Percentiles rank a stretch among this genome's conserved stretches.
These are phyloP conservation scores for Microbotryum scabiosae DNA, from an alignment of 1,284 basidiomycete genomes.

Conservation along the genomic window DNA sequence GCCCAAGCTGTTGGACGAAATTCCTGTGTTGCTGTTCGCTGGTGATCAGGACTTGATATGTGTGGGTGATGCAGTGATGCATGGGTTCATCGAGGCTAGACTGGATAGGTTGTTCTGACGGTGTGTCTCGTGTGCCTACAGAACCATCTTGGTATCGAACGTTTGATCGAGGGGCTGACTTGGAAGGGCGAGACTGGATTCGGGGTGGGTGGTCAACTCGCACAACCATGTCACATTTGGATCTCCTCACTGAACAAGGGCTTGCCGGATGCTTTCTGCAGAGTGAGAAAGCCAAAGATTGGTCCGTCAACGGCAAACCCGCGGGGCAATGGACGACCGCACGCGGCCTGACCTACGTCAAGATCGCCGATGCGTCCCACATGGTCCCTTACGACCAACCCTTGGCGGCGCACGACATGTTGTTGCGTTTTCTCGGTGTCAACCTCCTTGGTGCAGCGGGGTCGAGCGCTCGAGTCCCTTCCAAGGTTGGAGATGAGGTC, in stretches of 20 bases:
- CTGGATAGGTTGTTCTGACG: background rate
- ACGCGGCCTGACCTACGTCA: constrained; percentile 87
- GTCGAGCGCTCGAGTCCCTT: constrained; percentile 62
- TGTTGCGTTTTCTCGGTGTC: constrained; percentile 85
- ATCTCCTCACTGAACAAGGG: background rate
- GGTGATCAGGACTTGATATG: constrained; percentile 96
- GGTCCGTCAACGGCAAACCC: constrained; percentile 66
- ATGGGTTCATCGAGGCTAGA: background rate
- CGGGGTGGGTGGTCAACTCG: constrained; percentile 51
- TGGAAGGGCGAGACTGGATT: constrained; percentile 84
- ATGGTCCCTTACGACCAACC: constrained; percentile 90
- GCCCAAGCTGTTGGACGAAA: constrained; percentile 65
- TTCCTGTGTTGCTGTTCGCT: constrained; percentile 80
- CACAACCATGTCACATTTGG: background rate
- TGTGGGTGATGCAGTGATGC: constrained; percentile 21
- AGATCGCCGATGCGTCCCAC: constrained; percentile 74
- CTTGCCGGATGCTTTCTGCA: constrained; percentile 37
- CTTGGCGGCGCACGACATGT: constrained; percentile 90
- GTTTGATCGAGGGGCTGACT: constrained; percentile 66
- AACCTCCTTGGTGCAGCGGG: constrained; percentile 70
- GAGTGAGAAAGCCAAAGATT: constrained; percentile 63
- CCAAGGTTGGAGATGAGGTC: constrained; percentile 58
- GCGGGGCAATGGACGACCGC: constrained; percentile 86
- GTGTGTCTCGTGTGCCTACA: constrained; percentile 13
- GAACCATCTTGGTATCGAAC: constrained; percentile 84